Evolutionary conservation across 176 grass and related monocot species (phyloP), one percentile per base, ranked within the genome.

Genomic region (Hsuehochloa calcarea): DNA sequence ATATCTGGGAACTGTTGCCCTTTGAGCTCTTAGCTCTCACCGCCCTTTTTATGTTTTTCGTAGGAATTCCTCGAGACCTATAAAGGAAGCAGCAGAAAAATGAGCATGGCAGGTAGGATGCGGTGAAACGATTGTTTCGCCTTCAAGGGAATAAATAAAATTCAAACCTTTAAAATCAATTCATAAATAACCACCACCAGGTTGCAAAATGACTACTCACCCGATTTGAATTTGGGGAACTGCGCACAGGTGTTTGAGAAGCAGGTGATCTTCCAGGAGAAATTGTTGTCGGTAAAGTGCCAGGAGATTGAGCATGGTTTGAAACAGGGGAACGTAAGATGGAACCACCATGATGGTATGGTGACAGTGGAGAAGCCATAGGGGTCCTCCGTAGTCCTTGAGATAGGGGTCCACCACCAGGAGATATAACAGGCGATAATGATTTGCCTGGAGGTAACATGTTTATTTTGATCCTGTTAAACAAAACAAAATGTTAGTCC

Each of bases 401-500:
- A 62, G 91, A 90, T 23, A 81, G 37, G 4, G 89, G 52, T 64
- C 70, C 89, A 37, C 58, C 76, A 20, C 22, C 82, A 59, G 96
- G 85, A 81, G 96, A 94, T 86, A 88, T 87, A 46, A 61, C 23
- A 70, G 89, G 89, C 3, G 92, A 86, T 54, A 82, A 70, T 78
- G 90, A 86, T 80, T 72, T 99, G 47, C 92, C 89, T 68, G 82
- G 90, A 46, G 96, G 93, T 87, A 95, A 85, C 96, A 99, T 94
- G 80, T 99, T 99, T 92, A 99, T 99, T 70, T 84, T 95, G 56
- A 99, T 99, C 88, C 96, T 99, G 81, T 38, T 82, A 90, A 81
- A 84, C 17, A 68, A 86, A 41, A 41, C 58, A 65, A 74, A 26
- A 40, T 2, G 54, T 85, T 80, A 73, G 65, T 60, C 14, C 7